These are phyloP conservation scores for Penicillium sp. DNA, from an alignment of 2,329 filamentous ascomycete species.

Conservation along the genomic window DNA sequence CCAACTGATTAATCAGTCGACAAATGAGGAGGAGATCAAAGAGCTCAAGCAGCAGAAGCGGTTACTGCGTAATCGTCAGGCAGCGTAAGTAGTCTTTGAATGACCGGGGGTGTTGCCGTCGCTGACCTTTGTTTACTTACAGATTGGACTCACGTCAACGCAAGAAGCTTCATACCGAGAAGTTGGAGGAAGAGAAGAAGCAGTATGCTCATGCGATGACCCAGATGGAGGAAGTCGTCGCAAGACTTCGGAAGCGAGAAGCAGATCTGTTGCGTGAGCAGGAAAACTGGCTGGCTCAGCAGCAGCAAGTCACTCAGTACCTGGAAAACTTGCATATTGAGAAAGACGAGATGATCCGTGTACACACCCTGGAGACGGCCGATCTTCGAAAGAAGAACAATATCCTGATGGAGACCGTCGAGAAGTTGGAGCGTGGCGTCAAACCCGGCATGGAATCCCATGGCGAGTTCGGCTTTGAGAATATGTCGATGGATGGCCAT, in stretches of 20 bases:
- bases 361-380: conserved; percentile 85
- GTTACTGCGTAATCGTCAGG: conserved; percentile 89
- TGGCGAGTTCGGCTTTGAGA: conserved; percentile 80
- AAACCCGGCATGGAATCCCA: conserved; percentile 53
- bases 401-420: conserved; percentile 69
- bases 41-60: conserved; percentile 98
- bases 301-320: conserved; percentile 72
- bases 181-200: conserved; percentile 96
- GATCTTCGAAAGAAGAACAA: conserved; percentile 91
- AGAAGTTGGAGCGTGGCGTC: conserved; percentile 46
- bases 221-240: conserved; percentile 76
- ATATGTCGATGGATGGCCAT: conserved; percentile 72
- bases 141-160: conserved; percentile 94
- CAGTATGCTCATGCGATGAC: conserved; percentile 74
- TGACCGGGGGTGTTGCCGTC: conserved; percentile 5
- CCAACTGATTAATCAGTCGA: conserved; percentile 79
- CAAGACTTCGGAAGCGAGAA: conserved; percentile 64
- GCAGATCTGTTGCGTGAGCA: conserved; percentile 56
- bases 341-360: conserved; percentile 87
- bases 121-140: neutral
- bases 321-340: conserved; percentile 77
- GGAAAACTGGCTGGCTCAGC: conserved; percentile 66
- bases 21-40: conserved; percentile 87
- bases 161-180: conserved; percentile 97
- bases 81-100: conserved; percentile 68